These are phyloP conservation scores for Dioszegia crocea DNA, from an alignment of 768 basidiomycete species.

Conservation along the genomic window DNA sequence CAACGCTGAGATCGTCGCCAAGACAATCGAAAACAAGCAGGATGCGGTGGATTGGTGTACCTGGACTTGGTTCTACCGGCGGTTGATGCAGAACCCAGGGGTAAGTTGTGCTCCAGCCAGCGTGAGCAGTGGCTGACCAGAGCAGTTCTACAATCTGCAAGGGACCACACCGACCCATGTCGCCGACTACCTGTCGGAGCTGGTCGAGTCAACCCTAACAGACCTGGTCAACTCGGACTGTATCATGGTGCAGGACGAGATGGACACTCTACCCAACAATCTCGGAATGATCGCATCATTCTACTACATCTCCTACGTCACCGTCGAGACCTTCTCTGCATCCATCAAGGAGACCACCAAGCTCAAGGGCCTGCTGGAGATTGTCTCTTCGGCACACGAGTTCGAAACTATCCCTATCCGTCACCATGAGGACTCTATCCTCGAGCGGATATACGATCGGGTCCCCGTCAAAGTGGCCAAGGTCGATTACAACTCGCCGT, in stretches of 20 bases:
- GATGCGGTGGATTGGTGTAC: slow-evolving; percentile 88
- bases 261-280: slow-evolving; percentile 78
- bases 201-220: slow-evolving; percentile 87
- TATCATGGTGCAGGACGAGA: slow-evolving; percentile 87
- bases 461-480: slow-evolving; percentile 83
- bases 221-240: slow-evolving; percentile 94
- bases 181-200: slow-evolving; percentile 90
- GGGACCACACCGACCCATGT: slow-evolving; percentile 93
- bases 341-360: slow-evolving; percentile 96
- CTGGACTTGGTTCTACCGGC: slow-evolving; percentile 95
- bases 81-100: slow-evolving; percentile 89
- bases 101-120: slow-evolving; percentile 20
- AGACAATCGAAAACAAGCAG: slow-evolving; percentile 98
- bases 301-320: slow-evolving; percentile 64
- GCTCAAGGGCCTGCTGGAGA: slow-evolving; percentile 91
- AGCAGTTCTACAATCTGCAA: slow-evolving; percentile 54
- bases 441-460: slow-evolving; percentile 88
- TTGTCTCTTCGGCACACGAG: slow-evolving; percentile 93
- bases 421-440: slow-evolving; percentile 71
- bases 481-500: slow-evolving; percentile 83
- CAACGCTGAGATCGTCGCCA: slow-evolving; percentile 95
- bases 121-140: slow-evolving; percentile 1
- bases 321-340: slow-evolving; percentile 91
- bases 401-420: slow-evolving; percentile 94
- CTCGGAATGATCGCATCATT: slow-evolving; percentile 90